Conservation (phyloP, 129 eudicot genomes). For the Ambrosia artemisiifolia region DNA sequence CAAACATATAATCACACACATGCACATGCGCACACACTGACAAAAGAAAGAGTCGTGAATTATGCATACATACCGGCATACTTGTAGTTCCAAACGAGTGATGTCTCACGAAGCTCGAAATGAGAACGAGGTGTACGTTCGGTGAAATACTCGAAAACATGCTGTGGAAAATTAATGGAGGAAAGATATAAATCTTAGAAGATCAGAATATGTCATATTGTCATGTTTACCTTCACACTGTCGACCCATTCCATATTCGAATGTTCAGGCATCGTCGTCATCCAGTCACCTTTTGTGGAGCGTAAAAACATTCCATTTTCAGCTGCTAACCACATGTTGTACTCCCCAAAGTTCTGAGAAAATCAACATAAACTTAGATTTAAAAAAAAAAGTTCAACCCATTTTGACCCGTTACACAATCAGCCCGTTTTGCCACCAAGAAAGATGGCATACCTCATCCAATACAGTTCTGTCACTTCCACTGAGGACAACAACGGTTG, state of each 20-base stretch:
- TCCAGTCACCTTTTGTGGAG: slow-evolving; percentile 76
- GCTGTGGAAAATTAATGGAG: slow-evolving; percentile 46
- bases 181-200: slow-evolving; percentile 4
- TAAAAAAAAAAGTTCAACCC: background rate
- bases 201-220: background rate
- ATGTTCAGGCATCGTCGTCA: slow-evolving; percentile 99
- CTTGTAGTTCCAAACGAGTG: slow-evolving; percentile 97
- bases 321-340: slow-evolving; percentile 89
- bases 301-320: slow-evolving; percentile 93
- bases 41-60: background rate
- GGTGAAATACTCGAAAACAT: slow-evolving; percentile 86
- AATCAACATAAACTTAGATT: slow-evolving; percentile 1
- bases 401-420: background rate
- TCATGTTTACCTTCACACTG: slow-evolving; percentile 60
- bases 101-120: slow-evolving; percentile 80
- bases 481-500: slow-evolving; percentile 84
- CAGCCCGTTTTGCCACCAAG: background rate
- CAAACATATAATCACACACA: background rate
- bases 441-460: slow-evolving; percentile 54
- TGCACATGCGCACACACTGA: too few species aligned
- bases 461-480: slow-evolving; percentile 75
- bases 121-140: slow-evolving; percentile 93
- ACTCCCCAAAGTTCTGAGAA: slow-evolving; percentile 70
- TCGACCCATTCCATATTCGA: slow-evolving; percentile 88
- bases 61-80: slow-evolving; percentile 57